Conservation (phyloP, 2,329 filamentous ascomycete genomes). For the Neonectria coccinea region DNA sequence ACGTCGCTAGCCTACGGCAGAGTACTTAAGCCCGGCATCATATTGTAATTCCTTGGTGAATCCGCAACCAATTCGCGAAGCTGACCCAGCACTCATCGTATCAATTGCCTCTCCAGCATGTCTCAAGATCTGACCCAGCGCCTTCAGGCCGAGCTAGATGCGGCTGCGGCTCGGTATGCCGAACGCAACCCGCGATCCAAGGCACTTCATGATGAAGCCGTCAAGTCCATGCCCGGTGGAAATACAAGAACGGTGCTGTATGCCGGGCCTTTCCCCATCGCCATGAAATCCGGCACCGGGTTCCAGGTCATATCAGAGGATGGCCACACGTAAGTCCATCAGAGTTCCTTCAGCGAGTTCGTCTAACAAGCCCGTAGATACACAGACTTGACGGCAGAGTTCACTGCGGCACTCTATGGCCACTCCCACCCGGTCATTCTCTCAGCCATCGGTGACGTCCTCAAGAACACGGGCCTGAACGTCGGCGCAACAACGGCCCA, state of each 20-base stretch:
- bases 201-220: constrained; percentile 53
- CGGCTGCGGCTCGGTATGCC: constrained; percentile 51
- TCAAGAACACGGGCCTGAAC: constrained; percentile 63
- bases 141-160: constrained; percentile 47
- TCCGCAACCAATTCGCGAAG: neutral
- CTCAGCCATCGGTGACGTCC: constrained; percentile 58
- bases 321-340: constrained; percentile 48
- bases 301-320: constrained; percentile 56
- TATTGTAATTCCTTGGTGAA: neutral
- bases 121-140: constrained; percentile 33
- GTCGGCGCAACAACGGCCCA: constrained; percentile 64
- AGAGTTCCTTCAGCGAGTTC: neutral
- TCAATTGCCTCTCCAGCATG: constrained; percentile 27
- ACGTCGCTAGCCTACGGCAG: neutral
- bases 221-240: constrained; percentile 56
- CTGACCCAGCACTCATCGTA: too few relatives aligned
- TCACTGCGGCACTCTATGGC: constrained; percentile 74
- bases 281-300: constrained; percentile 52
- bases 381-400: constrained; percentile 71
- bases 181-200: constrained; percentile 54
- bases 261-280: constrained; percentile 58
- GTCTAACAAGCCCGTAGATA: constrained; percentile 53
- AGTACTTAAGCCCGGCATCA: constrained; percentile 3
- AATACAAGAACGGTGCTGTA: constrained; percentile 60
- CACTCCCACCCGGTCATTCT: constrained; percentile 70